Conservation (phyloP, 345 rosid species). For the Brassica rapa region DNA sequence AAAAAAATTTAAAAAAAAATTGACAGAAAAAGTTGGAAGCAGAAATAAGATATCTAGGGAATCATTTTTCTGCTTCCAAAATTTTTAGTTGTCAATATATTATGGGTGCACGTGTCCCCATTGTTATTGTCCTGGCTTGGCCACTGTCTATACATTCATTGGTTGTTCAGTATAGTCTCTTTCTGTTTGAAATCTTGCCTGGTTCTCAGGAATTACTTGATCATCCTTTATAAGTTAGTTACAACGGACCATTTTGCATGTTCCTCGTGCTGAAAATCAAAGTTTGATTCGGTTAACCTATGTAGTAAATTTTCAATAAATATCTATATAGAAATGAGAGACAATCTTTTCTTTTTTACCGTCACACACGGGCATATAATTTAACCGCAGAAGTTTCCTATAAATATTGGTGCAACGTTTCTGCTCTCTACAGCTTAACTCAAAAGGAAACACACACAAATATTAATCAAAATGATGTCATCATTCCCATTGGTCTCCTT, state of each 20-base stretch:
- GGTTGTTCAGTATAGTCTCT: not conserved
- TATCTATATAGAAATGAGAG: not conserved
- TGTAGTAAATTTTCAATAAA: too few relatives aligned
- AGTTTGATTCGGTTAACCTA: not conserved
- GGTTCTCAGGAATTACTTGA: not conserved
- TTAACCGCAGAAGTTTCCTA: not conserved
- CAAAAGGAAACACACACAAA: not conserved
- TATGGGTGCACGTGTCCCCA: too few relatives aligned
- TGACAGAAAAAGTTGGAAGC: too few relatives aligned
- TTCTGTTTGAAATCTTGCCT: not conserved
- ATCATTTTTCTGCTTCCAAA: too few relatives aligned
- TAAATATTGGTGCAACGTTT: not conserved
- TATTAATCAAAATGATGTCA: constrained; percentile 5
- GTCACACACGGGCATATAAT: not conserved
- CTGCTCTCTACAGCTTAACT: constrained; percentile 13
- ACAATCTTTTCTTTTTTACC: not conserved
- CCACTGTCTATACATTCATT: not conserved
- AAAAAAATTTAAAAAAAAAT: too few relatives aligned
- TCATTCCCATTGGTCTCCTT: constrained; percentile 4
- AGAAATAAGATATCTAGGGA: too few relatives aligned
- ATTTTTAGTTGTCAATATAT: too few relatives aligned
- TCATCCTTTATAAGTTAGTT: not conserved
- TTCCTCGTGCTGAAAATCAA: constrained; percentile 12
- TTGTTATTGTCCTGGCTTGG: too few relatives aligned
- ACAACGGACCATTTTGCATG: not conserved